Conservation (phyloP, 305 asterid species). For the Lippia alba region DNA sequence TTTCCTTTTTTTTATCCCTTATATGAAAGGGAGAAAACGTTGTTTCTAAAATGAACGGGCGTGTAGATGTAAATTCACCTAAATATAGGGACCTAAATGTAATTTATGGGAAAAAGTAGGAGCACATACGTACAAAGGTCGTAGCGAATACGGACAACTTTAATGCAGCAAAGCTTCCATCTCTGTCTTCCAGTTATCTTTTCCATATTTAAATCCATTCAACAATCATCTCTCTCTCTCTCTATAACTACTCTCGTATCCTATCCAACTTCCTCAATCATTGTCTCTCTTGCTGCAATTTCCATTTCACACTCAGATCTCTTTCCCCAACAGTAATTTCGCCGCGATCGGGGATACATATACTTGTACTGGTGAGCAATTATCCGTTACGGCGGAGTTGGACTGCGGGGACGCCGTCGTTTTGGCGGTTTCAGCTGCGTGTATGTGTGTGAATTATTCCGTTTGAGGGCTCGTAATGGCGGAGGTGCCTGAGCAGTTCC, state of each 20-base stretch:
- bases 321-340: neutral
- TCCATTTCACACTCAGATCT: slow-evolving; percentile 31
- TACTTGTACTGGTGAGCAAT: neutral
- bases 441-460: neutral
- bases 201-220: slow-evolving; percentile 32
- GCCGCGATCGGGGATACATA: neutral
- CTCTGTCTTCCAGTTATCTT: slow-evolving; percentile 37
- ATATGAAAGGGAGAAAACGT: too few species aligned
- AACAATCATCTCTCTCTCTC: slow-evolving; percentile 19
- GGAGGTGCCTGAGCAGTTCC: slow-evolving; percentile 69
- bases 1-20: too few species aligned
- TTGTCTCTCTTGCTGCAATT: slow-evolving; percentile 23
- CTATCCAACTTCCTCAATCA: slow-evolving; percentile 32
- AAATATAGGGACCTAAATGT: too few species aligned
- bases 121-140: slow-evolving; percentile 41
- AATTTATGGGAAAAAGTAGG: neutral
- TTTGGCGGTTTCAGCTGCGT: slow-evolving; percentile 1
- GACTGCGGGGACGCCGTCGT: slow-evolving; percentile 10
- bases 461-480: slow-evolving; percentile 33
- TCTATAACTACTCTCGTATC: neutral
- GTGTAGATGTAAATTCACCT: too few species aligned
- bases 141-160: slow-evolving; percentile 42
- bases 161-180: slow-evolving; percentile 43
- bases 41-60: too few species aligned
- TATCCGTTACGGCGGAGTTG: neutral